phyloP scores from a whole-genome alignment of 2,329 filamentous ascomycete genomes.

The Venturia oleaginea region DNA sequence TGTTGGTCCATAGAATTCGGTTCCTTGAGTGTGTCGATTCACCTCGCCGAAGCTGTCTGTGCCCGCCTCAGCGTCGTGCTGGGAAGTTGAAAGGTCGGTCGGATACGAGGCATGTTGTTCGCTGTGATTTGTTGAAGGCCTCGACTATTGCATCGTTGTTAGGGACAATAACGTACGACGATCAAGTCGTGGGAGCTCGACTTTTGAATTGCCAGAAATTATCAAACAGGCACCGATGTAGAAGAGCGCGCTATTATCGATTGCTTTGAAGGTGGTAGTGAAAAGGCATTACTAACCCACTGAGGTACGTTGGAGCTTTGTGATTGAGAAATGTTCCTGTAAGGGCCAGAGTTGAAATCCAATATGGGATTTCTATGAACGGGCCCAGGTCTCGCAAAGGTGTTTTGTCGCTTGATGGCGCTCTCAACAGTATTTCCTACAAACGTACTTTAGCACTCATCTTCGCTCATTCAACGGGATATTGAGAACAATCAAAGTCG shows the following conservation, averaged over 20 bases:
- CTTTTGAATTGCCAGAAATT: background rate
- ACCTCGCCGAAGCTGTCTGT: constrained; percentile 14
- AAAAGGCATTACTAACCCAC: background rate
- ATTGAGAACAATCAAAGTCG: too few relatives aligned
- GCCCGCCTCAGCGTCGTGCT: constrained; percentile 1
- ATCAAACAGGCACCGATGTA: too few relatives aligned
- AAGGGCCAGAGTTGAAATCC: background rate
- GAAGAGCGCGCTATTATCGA: too few relatives aligned
- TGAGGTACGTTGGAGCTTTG: background rate
- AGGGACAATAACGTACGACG: background rate
- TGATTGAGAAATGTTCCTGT: background rate
- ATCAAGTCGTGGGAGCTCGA: background rate
- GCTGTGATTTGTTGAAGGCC: background rate
- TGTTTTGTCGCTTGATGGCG: background rate
- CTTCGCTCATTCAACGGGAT: too few relatives aligned
- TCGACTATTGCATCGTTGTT: background rate
- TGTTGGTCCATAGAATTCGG: constrained; percentile 16
- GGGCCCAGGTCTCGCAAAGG: background rate
- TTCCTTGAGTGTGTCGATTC: constrained; percentile 16
- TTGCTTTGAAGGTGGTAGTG: too few relatives aligned
- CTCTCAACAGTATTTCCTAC: background rate
- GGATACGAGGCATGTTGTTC: background rate
- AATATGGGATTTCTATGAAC: background rate
- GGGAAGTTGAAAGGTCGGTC: background rate
- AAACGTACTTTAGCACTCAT: background rate